Conservation (phyloP, 2,329 filamentous ascomycete species). For the Zasmidium angulare region DNA sequence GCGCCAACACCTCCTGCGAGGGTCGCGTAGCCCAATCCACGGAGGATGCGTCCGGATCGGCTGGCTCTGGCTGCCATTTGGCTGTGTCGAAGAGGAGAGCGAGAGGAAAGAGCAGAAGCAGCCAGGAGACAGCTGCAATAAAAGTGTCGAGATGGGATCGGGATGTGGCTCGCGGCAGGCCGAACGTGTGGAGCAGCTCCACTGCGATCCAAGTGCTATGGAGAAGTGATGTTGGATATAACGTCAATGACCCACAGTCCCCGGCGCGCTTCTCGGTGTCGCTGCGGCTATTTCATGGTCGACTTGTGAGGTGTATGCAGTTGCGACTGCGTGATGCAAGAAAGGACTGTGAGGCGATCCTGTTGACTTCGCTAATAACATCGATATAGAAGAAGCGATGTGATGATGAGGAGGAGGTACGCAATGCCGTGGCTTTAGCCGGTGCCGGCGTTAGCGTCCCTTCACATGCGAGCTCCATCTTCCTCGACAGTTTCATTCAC, state of each 20-base stretch:
- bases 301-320: background rate
- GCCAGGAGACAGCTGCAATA: background rate
- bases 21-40: conserved; percentile 60
- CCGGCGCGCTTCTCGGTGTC: conserved; percentile 1
- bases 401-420: background rate
- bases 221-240: background rate
- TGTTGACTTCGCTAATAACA: no score
- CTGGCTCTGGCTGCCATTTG: conserved; percentile 30
- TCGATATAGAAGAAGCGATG: no score
- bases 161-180: conserved; percentile 12
- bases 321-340: conserved; percentile 2
- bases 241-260: background rate
- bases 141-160: conserved; percentile 9
- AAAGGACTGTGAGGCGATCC: no score
- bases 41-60: conserved; percentile 43
- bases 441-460: background rate
- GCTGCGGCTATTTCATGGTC: conserved; percentile 8
- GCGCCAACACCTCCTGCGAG: conserved; percentile 55
- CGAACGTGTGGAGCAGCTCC: background rate
- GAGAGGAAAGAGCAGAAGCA: background rate
- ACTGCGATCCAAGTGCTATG: background rate
- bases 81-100: conserved; percentile 5
- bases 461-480: background rate
- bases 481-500: background rate
- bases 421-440: background rate